phyloP scores from a whole-genome alignment of 78 protist genomes.

The Protostelium mycophagum region DNA sequence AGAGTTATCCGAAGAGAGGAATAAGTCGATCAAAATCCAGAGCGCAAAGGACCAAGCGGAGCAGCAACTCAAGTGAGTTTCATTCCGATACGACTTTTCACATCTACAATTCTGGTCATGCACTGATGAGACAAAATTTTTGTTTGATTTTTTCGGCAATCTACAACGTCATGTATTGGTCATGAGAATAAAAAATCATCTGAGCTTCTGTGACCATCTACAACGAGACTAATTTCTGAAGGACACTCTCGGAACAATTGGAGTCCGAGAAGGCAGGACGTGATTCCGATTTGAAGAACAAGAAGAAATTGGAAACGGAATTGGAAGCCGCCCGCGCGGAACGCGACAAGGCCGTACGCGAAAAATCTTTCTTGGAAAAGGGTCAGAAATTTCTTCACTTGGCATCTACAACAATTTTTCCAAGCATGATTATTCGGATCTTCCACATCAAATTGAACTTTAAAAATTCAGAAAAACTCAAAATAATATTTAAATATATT shows the following conservation, averaged over 20 bases:
- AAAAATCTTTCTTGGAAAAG: neutral
- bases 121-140: too few species aligned
- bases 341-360: neutral
- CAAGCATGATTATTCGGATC: too few species aligned
- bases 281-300: neutral
- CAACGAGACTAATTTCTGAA: neutral
- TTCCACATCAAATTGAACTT: too few species aligned
- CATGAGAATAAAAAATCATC: too few species aligned
- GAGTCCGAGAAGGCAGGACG: neutral
- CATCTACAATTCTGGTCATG: too few species aligned
- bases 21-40: neutral
- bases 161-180: too few species aligned
- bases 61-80: neutral
- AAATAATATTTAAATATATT: too few species aligned
- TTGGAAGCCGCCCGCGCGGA: neutral
- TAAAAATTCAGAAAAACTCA: too few species aligned
- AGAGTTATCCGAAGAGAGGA: neutral
- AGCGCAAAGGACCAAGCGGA: neutral
- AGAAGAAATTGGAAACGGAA: neutral
- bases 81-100: neutral
- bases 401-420: too few species aligned
- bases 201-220: too few species aligned
- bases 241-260: neutral
- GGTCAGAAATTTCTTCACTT: too few species aligned
- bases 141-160: too few species aligned